Conservation (phyloP, 176 grass and related monocot genomes). For the Avena eriantha region DNA sequence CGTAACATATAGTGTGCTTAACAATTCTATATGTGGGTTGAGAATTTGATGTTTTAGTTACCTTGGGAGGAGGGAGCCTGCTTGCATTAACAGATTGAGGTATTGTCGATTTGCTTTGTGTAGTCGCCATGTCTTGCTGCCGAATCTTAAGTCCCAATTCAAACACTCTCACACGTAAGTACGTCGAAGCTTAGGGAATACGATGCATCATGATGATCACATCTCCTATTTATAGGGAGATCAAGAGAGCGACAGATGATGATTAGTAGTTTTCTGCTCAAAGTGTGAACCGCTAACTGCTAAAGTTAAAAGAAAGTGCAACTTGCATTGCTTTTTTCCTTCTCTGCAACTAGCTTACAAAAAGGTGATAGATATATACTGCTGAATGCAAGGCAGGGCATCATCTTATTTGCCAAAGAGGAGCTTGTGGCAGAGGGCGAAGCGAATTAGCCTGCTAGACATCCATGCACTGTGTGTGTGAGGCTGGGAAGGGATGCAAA, state of each 20-base stretch:
- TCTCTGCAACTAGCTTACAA: conserved; percentile 11
- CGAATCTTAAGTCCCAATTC: neutral
- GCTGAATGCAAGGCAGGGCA: neutral
- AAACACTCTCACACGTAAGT: neutral
- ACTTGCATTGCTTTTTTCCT: conserved; percentile 34
- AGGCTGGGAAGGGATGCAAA: conserved; percentile 16
- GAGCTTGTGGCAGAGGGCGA: neutral
- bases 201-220: neutral
- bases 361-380: conserved; percentile 26
- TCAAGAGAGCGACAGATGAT: neutral
- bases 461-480: neutral
- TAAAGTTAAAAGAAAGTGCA: conserved; percentile 38
- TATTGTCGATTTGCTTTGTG: conserved; percentile 1
- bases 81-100: conserved; percentile 1
- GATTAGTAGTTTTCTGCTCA: conserved; percentile 13
- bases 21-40: neutral
- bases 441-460: neutral
- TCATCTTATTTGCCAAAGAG: conserved; percentile 37
- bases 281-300: conserved; percentile 29
- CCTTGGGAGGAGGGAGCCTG: conserved; percentile 35
- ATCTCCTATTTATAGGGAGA: conserved; percentile 48
- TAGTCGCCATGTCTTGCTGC: neutral
- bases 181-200: conserved; percentile 9
- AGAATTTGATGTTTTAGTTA: conserved; percentile 29
- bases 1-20: neutral